Evolutionary conservation across 257 asterid genomes (phyloP).

Genomic region (Salvia miltiorrhiza): DNA sequence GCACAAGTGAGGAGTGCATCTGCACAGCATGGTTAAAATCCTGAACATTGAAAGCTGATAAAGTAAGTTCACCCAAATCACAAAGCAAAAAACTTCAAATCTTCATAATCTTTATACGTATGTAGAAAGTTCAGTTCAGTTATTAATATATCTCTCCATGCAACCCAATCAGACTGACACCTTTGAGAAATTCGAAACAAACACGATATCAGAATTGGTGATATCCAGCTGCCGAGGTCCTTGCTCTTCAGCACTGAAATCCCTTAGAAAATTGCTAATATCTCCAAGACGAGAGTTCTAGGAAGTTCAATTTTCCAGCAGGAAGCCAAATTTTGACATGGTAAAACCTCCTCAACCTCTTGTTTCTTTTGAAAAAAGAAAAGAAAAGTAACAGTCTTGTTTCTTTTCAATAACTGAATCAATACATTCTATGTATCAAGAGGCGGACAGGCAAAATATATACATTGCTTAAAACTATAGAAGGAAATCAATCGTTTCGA

Average conservation of each 20-base stretch:
- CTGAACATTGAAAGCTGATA: constrained; percentile 34
- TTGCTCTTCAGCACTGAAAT: not conserved
- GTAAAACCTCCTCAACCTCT: not conserved
- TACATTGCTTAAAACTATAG: not conserved
- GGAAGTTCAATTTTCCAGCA: not conserved
- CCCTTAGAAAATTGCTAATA: not conserved
- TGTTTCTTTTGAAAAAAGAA: not conserved
- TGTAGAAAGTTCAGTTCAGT: not conserved
- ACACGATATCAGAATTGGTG: not conserved
- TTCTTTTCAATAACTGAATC: not conserved
- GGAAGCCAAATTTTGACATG: not conserved
- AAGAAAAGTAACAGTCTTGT: not conserved
- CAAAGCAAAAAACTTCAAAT: not conserved
- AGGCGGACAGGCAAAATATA: not conserved
- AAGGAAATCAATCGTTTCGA: not conserved
- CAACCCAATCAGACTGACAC: constrained; percentile 1
- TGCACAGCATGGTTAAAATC: constrained; percentile 45
- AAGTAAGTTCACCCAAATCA: constrained; percentile 9
- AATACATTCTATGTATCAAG: not conserved
- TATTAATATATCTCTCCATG: not conserved
- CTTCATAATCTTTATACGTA: not conserved
- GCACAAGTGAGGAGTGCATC: constrained; percentile 80
- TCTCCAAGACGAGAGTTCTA: not conserved
- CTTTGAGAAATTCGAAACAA: not conserved
- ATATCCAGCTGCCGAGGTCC: not conserved